Base-by-base conservation (phyloP, 768 basidiomycete genomes). In the Asterophora parasitica region DNA sequence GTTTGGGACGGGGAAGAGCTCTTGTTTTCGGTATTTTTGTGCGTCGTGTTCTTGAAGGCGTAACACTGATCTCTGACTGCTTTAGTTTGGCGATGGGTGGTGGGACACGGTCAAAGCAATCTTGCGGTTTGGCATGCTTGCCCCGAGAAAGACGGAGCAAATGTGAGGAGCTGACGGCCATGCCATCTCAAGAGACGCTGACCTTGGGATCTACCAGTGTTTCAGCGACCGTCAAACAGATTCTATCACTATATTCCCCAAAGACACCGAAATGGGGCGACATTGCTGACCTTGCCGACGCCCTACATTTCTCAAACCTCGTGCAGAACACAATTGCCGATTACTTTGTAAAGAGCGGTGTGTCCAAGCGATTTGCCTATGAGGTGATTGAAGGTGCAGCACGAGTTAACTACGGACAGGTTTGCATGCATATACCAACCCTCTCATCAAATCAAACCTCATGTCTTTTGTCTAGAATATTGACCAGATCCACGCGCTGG, bases 1-100 rank as follows among this genome's bases (percentile, higher is more conserved):
- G 73, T 95, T 42, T 94, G 90, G 91, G 88, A 97, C 58, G 95
- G 95, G 1, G 67, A 78, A 54, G 59, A 79, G 28, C 77, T 94
- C 45, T 59, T 89, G 19, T 61, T 89, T 46, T 73, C 76, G 17
- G 88, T 91, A 56, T 50, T 78, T n/a, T 33, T 15, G 34, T 37
- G 16, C 32, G 12, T 20, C 20, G 32, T 19, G 9, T 35, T 28
- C 46, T 27, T 42, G n/a, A n/a, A 34, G 40, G 46, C n/a, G 20
- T 7, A 27, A 16, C 19, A 33, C 10, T 8, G 7, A 17, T 23
- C 53, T 39, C 39, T 34, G 17, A 36, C 39, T 35, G 19, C 36
- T n/a, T 33, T 44, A 78, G 77, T 68, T 73, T 53, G 66, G 72
- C 44, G 72, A 74, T 39, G 61, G 74, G 38, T 91, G 84, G 83